Conservation (phyloP, 352 stramenopile genomes). For the Phytophthora europaea region DNA sequence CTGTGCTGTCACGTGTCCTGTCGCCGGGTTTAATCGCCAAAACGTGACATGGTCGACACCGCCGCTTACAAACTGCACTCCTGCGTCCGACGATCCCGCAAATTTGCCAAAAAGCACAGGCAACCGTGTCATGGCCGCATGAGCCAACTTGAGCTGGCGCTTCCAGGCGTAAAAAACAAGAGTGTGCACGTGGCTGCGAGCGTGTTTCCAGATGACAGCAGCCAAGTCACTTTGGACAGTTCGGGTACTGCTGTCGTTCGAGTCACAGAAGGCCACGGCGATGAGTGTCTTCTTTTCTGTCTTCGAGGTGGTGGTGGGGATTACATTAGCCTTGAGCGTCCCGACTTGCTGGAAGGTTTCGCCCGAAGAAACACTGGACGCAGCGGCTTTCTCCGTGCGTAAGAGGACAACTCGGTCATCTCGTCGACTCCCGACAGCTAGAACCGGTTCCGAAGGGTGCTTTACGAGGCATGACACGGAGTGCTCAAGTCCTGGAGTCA, state of each 20-base stretch:
- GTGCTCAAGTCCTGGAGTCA: conserved; percentile 53
- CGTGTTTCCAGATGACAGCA: conserved; percentile 66
- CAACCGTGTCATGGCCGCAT: conserved; percentile 59
- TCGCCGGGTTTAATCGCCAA: conserved; percentile 63
- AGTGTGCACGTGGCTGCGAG: conserved; percentile 49
- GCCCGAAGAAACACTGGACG: background rate
- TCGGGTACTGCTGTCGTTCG: conserved; percentile 18
- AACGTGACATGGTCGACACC: conserved; percentile 79
- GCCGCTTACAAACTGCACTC: conserved; percentile 63
- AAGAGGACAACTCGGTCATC: conserved; percentile 46
- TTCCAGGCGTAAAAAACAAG: conserved; percentile 62
- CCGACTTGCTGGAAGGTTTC: conserved; percentile 45
- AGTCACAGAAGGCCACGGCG: conserved; percentile 39
- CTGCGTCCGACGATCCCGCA: conserved; percentile 9
- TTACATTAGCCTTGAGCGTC: conserved; percentile 30
- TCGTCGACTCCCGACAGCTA: conserved; percentile 52
- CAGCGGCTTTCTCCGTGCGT: conserved; percentile 34
- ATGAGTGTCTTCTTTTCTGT: conserved; percentile 30
- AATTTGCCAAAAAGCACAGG: conserved; percentile 76
- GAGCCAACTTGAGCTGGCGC: conserved; percentile 37
- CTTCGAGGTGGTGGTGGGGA: background rate
- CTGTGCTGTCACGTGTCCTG: conserved; percentile 58
- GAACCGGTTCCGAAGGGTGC: conserved; percentile 51
- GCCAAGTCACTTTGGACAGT: conserved; percentile 48
- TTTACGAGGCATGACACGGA: conserved; percentile 63